These are phyloP conservation scores for Dryadomyces quercivorus DNA, from an alignment of 2,329 filamentous ascomycete genomes.

Conservation along the genomic window DNA sequence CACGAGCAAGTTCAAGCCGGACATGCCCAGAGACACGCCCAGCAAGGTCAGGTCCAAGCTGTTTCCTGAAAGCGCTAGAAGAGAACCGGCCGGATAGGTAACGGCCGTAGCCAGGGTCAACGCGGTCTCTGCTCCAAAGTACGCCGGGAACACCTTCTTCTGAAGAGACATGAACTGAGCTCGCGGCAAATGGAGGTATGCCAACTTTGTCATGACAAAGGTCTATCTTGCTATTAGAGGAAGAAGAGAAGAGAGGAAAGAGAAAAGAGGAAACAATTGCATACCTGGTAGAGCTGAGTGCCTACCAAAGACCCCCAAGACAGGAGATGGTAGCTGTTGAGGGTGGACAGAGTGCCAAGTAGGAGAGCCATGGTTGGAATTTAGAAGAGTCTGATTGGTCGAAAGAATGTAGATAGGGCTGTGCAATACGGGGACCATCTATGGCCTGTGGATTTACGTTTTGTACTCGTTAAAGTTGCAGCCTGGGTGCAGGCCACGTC, in stretches of 20 bases:
- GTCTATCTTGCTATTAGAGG: neutral
- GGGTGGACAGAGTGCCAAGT: neutral
- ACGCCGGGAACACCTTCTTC: neutral
- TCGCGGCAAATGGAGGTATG: neutral
- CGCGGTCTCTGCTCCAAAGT: neutral
- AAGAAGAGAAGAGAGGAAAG: neutral
- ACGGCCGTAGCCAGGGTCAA: neutral
- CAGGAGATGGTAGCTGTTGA: constrained; percentile 2
- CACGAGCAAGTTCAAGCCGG: neutral
- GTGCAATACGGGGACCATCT: no score
- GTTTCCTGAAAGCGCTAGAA: neutral
- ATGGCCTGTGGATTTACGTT: no score
- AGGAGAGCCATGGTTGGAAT: no score
- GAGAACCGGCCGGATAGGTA: neutral
- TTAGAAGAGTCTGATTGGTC: no score
- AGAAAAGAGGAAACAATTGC: neutral
- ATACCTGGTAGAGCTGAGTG: constrained; percentile 1
- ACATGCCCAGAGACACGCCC: neutral
- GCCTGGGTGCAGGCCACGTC: no score
- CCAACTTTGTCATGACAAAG: constrained; percentile 2
- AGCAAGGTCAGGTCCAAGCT: neutral
- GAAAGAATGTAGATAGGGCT: no score
- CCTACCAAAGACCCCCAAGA: constrained; percentile 1
- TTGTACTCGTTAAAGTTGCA: no score
- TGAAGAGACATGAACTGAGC: constrained; percentile 1